Base-by-base conservation (phyloP, 2,329 filamentous ascomycete genomes). In the Ascochyta lentis region DNA sequence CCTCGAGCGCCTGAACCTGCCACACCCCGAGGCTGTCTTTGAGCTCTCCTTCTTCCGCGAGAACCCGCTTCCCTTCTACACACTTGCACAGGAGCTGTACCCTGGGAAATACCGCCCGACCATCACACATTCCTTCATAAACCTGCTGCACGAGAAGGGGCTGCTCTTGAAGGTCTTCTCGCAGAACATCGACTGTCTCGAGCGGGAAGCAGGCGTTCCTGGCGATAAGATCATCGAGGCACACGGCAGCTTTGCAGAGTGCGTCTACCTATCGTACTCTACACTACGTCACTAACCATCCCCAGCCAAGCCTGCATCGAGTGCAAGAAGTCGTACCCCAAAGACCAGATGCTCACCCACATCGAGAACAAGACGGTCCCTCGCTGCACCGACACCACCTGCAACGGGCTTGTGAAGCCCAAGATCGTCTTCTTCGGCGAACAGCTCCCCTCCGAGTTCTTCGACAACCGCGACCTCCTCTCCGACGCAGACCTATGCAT, bases 371-470 rank as follows among this genome's bases (percentile, higher is more conserved):
- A 86, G 23, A 80, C 86, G 24, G 89, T 96, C 0, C 91, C 94
- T 0, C 81, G 79, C 57, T 98, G 94, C 72, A 62, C 77, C 35
- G 76, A 79, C 4, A 69, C 79, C 8, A 72, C 78, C 19, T 98
- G 94, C 72, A 80, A 83, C 33, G 93, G 93, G 0, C 79, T 95
- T 2, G 91, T 97, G 34, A 97, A 97, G 77, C 93, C 93, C 0
- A 91, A 96, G 67, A 96, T 97, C 70, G 92, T 96, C 31, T 97
- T 97, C 78, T 97, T 96, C 66, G 92, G 92, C 46, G 92, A 96
- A 71, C 76, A 84, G 1, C 77, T 93, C 3, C 90, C 90, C 0
- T 73, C 78, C 6, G 77, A 76, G 0, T 96, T 96, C 75, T 87
- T 88, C 69, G 71, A 77, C 6, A 86, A 85, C 55, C 78, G 80